These are phyloP conservation scores for Cucumis cinereus DNA, from an alignment of 306 rosid species.

Conservation along the genomic window DNA sequence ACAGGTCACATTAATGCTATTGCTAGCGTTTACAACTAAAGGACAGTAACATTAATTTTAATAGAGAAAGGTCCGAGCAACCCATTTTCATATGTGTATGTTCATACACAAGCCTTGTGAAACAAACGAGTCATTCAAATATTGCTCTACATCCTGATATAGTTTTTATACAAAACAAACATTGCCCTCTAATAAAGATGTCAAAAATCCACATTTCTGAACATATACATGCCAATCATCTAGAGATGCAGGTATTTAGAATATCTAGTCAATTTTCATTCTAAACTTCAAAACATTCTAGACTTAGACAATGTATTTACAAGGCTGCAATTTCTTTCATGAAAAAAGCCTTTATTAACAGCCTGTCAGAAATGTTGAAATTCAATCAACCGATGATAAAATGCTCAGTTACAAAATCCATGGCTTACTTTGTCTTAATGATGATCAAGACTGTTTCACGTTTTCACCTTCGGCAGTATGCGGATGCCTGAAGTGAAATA, in stretches of 20 bases:
- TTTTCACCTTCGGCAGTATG: constrained; percentile 14
- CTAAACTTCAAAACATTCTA: not conserved
- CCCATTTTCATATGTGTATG: not conserved
- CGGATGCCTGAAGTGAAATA: constrained; percentile 25
- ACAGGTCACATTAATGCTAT: not conserved
- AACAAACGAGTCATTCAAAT: not conserved
- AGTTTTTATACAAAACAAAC: not conserved
- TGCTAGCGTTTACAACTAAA: not conserved
- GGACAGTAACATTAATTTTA: not conserved
- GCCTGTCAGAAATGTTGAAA: not conserved
- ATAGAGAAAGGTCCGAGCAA: not conserved
- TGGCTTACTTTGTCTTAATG: not conserved
- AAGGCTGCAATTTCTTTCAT: not conserved
- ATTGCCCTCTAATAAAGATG: not conserved
- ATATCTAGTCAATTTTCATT: not conserved
- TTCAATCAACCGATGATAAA: not conserved
- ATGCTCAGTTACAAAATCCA: not conserved
- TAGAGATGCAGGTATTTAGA: not conserved
- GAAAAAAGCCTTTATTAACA: not conserved
- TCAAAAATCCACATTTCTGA: not conserved
- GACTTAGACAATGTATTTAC: not conserved
- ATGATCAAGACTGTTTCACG: constrained; percentile 10
- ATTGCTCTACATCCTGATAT: not conserved
- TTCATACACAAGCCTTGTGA: not conserved
- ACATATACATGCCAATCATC: not conserved